Evolutionary conservation across 257 asterid species (phyloP).

Genomic region (Cynanchum wilfordii): DNA sequence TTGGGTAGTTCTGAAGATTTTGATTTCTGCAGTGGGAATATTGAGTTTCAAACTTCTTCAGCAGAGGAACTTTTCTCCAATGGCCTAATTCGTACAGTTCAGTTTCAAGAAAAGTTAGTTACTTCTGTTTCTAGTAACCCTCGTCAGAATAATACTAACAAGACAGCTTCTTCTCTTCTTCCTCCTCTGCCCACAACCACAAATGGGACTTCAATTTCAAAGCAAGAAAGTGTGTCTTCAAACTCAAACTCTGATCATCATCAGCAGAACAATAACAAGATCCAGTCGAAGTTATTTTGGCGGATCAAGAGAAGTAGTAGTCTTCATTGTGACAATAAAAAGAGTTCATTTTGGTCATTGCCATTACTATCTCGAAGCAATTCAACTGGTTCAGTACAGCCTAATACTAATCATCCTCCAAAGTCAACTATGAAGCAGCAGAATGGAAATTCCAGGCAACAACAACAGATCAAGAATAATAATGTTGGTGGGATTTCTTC

Average conservation of each 20-base stretch:
- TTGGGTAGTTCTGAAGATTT: slow-evolving; percentile 25
- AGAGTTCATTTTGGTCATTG: slow-evolving; percentile 43
- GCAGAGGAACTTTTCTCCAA: slow-evolving; percentile 48
- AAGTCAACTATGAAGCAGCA: slow-evolving; percentile 22
- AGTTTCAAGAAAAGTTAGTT: slow-evolving; percentile 34
- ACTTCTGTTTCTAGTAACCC: slow-evolving; percentile 15
- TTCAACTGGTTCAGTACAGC: slow-evolving; percentile 39
- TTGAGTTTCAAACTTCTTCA: slow-evolving; percentile 27
- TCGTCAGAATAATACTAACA: slow-evolving; percentile 8
- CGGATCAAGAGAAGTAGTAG: slow-evolving; percentile 40
- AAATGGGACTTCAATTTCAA: slow-evolving; percentile 16
- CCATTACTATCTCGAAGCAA: slow-evolving; percentile 40
- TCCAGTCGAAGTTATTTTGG: slow-evolving; percentile 33
- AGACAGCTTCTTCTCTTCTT: slow-evolving; percentile 2
- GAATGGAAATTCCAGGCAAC: slow-evolving; percentile 15
- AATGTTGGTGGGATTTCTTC: slow-evolving; percentile 6
- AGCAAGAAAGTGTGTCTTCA: slow-evolving; percentile 19
- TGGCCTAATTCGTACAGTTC: slow-evolving; percentile 41
- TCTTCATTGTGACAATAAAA: slow-evolving; percentile 36
- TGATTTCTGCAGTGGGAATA: slow-evolving; percentile 32
- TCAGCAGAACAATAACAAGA: slow-evolving; percentile 20
- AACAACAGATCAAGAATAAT: slow-evolving; percentile 12
- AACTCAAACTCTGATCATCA: slow-evolving; percentile 1
- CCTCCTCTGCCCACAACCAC: slow-evolving; percentile 20
- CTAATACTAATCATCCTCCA: slow-evolving; percentile 6